Evolutionary conservation across 495 filamentous ascomycete species (phyloP), one percentile per base, ranked within the genome.

Genomic region (Aspergillus diversus): DNA sequence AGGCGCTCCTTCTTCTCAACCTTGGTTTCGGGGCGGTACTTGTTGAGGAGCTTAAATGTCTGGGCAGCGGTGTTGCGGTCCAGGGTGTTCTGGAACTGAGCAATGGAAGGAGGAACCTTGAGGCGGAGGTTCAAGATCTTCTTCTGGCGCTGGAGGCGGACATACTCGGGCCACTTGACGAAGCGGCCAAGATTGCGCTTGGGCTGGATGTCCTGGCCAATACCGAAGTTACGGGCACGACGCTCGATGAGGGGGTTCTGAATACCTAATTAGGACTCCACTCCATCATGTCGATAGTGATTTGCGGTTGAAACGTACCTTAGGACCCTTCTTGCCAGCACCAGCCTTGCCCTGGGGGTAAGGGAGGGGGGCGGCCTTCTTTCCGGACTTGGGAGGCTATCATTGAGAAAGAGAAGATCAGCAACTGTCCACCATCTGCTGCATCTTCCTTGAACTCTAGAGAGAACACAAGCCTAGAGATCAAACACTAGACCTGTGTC

Each of bases 381-480:
- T 97, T 84, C 92, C 92, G 81, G 89, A 80, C 86, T 94, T 97
- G 70, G 91, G 90, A 90, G 96, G 93, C 96, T 98, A 84, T 97
- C 96, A 99, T 99, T 93, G 95, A 99, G 96, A 89, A 93, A 89
- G 21, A 93, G 89, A 93, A 94, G 87, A 92, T 96, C 90, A 96
- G 91, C 88, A 86, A 89, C 87, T 81, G 82, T 89, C 84, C 89
- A 90, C 90, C 82, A 87, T 84, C 76, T 84, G 83, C 80, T 80
- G 76, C 73, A 86, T 90, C 89, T 91, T 90, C 86, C 84, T 86
- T 90, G 81, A 88, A 92, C 92, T 96, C 92, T 97, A 97, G 80
- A 88, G 90, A 92, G 89, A 83, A 81, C 78, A 76, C 74, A 79
- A 82, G 77, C 70, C 60, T 63, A 59, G 80, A 78, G 71, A 63